Conservation (phyloP, 1,139 yeast genomes). For the Scheffersomyces lignicola region DNA sequence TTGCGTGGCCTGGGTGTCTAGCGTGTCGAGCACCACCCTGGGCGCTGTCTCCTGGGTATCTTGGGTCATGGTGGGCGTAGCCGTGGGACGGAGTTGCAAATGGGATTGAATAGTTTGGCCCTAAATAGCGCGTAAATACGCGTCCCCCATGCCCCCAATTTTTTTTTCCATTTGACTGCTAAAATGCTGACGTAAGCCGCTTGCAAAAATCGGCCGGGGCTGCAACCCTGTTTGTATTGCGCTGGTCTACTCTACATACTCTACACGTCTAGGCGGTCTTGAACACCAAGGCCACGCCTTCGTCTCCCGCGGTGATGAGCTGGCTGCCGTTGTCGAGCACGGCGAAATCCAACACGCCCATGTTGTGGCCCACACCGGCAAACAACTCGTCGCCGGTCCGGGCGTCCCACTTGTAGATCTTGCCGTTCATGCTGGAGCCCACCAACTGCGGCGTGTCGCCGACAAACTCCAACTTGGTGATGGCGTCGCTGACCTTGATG, state of each 20-base stretch:
- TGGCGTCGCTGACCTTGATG: conserved; percentile 72
- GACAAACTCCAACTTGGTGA: conserved; percentile 76
- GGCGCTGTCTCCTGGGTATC: neutral
- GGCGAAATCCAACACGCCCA: conserved; percentile 88
- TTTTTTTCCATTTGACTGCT: too few relatives aligned
- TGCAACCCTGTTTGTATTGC: too few relatives aligned
- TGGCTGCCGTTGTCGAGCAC: conserved; percentile 61
- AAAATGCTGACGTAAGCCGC: too few relatives aligned
- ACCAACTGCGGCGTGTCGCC: conserved; percentile 56
- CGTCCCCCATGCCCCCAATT: too few relatives aligned
- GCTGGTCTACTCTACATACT: too few relatives aligned
- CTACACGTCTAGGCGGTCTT: conserved; percentile 9
- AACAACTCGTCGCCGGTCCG: conserved; percentile 77
- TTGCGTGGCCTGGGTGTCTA: neutral
- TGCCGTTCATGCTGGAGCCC: conserved; percentile 83
- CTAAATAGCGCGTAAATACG: too few relatives aligned
- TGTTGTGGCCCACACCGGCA: conserved; percentile 87
- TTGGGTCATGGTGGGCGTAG: conserved; percentile 1
- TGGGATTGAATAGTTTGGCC: too few relatives aligned
- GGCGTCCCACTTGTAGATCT: conserved; percentile 83
- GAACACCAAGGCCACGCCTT: conserved; percentile 85
- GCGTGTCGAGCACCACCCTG: neutral
- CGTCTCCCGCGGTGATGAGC: conserved; percentile 95
- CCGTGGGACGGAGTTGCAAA: too few relatives aligned
- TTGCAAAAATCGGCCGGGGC: too few relatives aligned